These are phyloP conservation scores for Hagleromyces aurorensis DNA, from an alignment of 805 yeast species.

Conservation along the genomic window DNA sequence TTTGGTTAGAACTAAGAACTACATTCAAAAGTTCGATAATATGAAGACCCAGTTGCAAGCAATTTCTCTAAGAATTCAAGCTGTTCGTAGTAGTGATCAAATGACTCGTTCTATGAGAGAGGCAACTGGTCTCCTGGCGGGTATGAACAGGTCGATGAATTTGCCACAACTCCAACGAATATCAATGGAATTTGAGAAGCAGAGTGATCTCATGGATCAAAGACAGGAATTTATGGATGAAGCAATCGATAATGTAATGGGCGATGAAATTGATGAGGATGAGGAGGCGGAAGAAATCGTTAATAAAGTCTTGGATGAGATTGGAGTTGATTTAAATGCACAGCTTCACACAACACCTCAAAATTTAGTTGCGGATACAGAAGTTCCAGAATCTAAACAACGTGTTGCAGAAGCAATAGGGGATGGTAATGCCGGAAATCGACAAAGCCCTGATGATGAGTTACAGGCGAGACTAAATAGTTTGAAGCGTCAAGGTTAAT, in stretches of 20 bases:
- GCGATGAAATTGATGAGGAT: constrained; percentile 78
- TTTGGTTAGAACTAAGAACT: constrained; percentile 73
- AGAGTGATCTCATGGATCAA: constrained; percentile 95
- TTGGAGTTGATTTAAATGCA: constrained; percentile 74
- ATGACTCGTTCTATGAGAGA: constrained; percentile 94
- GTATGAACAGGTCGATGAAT: constrained; percentile 88
- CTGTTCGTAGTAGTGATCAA: constrained; percentile 88
- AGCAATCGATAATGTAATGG: constrained; percentile 95
- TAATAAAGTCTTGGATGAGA: constrained; percentile 86
- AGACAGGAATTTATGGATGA: constrained; percentile 99
- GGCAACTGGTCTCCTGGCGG: constrained; percentile 75
- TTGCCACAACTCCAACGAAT: constrained; percentile 81
- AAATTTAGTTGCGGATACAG: constrained; percentile 18
- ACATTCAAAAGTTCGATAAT: constrained; percentile 77
- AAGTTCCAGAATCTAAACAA: constrained; percentile 20
- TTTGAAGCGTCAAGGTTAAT: constrained; percentile 45
- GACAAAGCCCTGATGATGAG: constrained; percentile 58
- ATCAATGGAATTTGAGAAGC: constrained; percentile 91
- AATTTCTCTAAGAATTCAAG: constrained; percentile 79
- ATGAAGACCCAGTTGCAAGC: constrained; percentile 97
- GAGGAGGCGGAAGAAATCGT: constrained; percentile 90
- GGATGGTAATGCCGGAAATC: constrained; percentile 21
- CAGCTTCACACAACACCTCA: constrained; percentile 42
- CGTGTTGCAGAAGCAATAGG: constrained; percentile 52
- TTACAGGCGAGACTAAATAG: constrained; percentile 83